Evolutionary conservation across 2,329 filamentous ascomycete genomes (phyloP), one percentile per base, ranked within the genome.

Genomic region (Neophaeococcomyces aloes): DNA sequence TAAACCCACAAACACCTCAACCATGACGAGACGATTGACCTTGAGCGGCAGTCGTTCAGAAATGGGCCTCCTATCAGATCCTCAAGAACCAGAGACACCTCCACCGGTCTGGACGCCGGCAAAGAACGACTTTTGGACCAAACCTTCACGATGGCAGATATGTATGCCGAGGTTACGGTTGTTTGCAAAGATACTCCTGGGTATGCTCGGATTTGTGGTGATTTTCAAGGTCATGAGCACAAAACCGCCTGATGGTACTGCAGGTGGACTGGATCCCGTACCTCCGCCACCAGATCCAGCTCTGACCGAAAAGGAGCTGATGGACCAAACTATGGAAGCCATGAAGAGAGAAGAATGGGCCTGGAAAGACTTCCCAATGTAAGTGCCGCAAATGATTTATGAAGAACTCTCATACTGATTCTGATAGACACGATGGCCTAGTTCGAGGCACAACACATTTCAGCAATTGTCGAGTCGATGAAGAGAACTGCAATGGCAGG

Each of bases 91-190:
- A 17, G 52, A 47, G 23, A 53, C 50, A 15, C 53, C 51, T 41
- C 53, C 53, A 11, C 52, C 53, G 15, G 45, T 45, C 18, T 53
- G 51, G 50, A 48, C 49, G 34, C 52, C 52, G 8, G 48, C 48
- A 10, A 53, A 52, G 47, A 49, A 54, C n/a, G 40, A 47, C n/a
- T 53, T 54, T 33, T 56, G 52, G 52, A 54, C 47, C 36, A 52
- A 51, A 34, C 52, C 53, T 8, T 56, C 53, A 33, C 52, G 51
- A 54, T 54, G 52, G 51, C 53, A 56, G 45, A 53, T 53, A 21
- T 55, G 52, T 42, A 53, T 54, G 50, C 53, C 53, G 8, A 47
- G 53, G 15, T 41, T 56, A 41, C 49, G 51, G 1, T 33, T 53
- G 21, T 29, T 52, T 14, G 47, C 47, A 29, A 56, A 54, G 39